Base-by-base conservation (phyloP, 164 flowering plant genomes). In the Magnolia changhungtana region DNA sequence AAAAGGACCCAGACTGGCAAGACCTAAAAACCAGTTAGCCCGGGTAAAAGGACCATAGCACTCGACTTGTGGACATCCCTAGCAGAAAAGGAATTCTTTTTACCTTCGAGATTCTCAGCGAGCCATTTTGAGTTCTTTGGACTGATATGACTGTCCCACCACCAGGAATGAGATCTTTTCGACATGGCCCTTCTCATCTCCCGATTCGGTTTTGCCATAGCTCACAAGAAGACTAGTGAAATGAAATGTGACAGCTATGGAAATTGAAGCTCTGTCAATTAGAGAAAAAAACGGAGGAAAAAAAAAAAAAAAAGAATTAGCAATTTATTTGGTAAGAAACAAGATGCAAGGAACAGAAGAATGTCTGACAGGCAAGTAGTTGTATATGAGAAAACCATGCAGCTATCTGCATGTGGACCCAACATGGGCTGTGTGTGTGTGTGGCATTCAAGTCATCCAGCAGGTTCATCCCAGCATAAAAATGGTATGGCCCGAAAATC, bases 111-210 rank as follows among this genome's bases (percentile, higher is more conserved):
- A 84, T 90, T 91, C 37, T 92, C 96, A 18, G 93, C 86, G 23
- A 95, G 94, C 97, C 97, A 95, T 80, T 83, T 92, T 0, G 90
- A 86, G 79, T 89, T 93, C 78, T 90, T 93, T 72, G 92, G 89
- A 76, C 89, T 90, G 51, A 90, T 84, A 74, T 90, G 93, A 80
- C 96, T 90, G 78, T 95, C 98, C 96, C 93, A 89, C 95, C 91
- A 89, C 97, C 96, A 92, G 50, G 96, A 91, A 82, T 92, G 90
- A 70, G 95, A 89, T 67, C 86, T 89, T 67, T 72, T 88, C 10
- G 94, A 84, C 13, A 81, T 82, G 49, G 69, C 63, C 76, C 88
- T 88, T 82, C 84, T 90, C 87, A 91, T 69, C 72, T 70, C 75
- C 45, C 21, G 50, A 24, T 45, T 64, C 0, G 72, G 18, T 37